Percentiles rank a stretch among this genome's conserved stretches.
phyloP scores from a whole-genome alignment of 2,329 filamentous ascomycete species.

The Diplodia mutila region DNA sequence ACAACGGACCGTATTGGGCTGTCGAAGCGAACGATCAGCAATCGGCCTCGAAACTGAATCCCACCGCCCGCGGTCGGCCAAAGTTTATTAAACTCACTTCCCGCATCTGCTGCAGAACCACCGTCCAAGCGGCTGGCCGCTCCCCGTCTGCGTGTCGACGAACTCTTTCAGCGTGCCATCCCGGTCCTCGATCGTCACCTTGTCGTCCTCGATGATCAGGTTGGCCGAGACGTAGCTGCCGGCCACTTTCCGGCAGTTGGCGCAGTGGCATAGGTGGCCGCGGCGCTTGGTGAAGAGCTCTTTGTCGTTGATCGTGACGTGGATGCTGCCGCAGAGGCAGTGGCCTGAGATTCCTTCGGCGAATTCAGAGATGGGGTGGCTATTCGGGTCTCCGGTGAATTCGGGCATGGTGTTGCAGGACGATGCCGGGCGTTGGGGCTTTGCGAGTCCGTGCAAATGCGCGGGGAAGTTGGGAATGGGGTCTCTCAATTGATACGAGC shows the following conservation, averaged over 20 bases:
- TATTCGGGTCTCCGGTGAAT: conserved; percentile 46
- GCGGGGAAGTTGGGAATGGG: too few relatives aligned
- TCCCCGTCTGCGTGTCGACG: conserved; percentile 50
- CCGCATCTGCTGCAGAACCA: conserved; percentile 53
- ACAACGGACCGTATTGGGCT: conserved; percentile 54
- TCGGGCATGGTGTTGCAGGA: conserved; percentile 5
- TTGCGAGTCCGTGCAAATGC: too few relatives aligned
- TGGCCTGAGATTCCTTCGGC: conserved; percentile 42
- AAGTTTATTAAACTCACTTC: conserved; percentile 49
- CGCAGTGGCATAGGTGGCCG: conserved; percentile 56
- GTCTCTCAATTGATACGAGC: too few relatives aligned
- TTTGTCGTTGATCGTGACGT: conserved; percentile 53
- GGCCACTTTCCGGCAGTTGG: conserved; percentile 56
- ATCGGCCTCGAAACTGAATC: background rate
- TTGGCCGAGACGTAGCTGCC: conserved; percentile 49
- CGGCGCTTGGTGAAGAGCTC: conserved; percentile 52
- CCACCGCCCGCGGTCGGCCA: too few relatives aligned
- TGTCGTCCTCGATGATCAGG: conserved; percentile 48
- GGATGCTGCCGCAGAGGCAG: conserved; percentile 54
- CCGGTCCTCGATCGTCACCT: conserved; percentile 51
- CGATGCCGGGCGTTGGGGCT: background rate
- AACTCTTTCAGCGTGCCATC: conserved; percentile 52
- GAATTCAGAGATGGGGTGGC: conserved; percentile 41
- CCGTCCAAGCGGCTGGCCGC: conserved; percentile 51
- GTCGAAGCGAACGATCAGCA: conserved; percentile 14